These are phyloP conservation scores for Mallotus repandus DNA, from an alignment of 441 rosid genomes.

Conservation along the genomic window DNA sequence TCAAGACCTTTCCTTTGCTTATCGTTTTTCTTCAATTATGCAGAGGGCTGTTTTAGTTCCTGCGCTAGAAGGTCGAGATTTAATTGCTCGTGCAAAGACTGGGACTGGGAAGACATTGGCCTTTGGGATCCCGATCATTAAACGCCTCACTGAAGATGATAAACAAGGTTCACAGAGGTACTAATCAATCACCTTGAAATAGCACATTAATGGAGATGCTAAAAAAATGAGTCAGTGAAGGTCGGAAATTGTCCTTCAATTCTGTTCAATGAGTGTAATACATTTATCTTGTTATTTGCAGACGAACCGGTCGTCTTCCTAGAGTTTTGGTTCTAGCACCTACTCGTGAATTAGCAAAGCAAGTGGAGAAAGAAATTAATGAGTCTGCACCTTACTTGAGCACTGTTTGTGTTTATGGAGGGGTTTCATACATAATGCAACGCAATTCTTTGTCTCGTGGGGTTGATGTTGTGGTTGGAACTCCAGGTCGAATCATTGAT, in stretches of 20 bases:
- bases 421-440: constrained; percentile 85
- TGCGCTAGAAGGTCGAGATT: constrained; percentile 82
- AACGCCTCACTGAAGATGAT: constrained; percentile 66
- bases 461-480: constrained; percentile 97
- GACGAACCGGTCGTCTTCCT: constrained; percentile 74
- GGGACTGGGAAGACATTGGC: constrained; percentile 99
- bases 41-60: constrained; percentile 93
- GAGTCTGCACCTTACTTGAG: constrained; percentile 83
- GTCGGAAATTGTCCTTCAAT: neutral
- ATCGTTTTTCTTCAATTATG: constrained; percentile 7
- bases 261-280: constrained; percentile 12
- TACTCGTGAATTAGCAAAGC: constrained; percentile 88
- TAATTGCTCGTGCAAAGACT: constrained; percentile 98
- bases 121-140: constrained; percentile 88
- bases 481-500: constrained; percentile 97
- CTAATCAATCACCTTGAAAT: constrained; percentile 28
- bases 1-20: neutral
- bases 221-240: constrained; percentile 39
- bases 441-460: constrained; percentile 84
- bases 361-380: constrained; percentile 94
- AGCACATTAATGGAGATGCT: constrained; percentile 59
- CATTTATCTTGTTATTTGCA: constrained; percentile 28
- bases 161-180: constrained; percentile 56
- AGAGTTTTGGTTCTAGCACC: constrained; percentile 81
- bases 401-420: constrained; percentile 95